phyloP scores from a whole-genome alignment of 75 land plant species.

The Isoetes taiwanensis region DNA sequence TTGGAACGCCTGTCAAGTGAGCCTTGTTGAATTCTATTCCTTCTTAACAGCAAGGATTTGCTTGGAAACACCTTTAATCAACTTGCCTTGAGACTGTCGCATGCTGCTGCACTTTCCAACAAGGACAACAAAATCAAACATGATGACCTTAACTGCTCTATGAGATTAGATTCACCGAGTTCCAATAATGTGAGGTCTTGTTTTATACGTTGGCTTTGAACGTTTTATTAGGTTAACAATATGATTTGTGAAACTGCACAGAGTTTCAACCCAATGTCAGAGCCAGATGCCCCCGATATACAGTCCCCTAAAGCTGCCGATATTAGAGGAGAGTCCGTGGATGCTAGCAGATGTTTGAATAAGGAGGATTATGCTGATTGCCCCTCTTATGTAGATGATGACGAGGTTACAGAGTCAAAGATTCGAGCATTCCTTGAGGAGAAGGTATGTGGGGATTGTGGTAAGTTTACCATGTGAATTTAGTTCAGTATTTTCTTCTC shows the following conservation, averaged over 20 bases:
- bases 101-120: neutral
- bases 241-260: too few species aligned
- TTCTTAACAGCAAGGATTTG: too few species aligned
- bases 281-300: too few species aligned
- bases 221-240: too few species aligned
- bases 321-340: neutral
- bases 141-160: constrained; percentile 28
- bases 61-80: too few species aligned
- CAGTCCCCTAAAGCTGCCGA: too few species aligned
- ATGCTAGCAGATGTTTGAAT: neutral
- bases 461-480: neutral
- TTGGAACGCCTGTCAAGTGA: too few species aligned
- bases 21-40: too few species aligned
- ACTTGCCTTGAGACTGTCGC: neutral
- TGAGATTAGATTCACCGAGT: constrained; percentile 26
- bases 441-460: constrained; percentile 72
- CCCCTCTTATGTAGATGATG: constrained; percentile 59
- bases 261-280: constrained; percentile 85
- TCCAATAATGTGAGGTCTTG: too few species aligned
- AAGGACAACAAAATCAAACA: neutral
- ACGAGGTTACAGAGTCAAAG: constrained; percentile 86
- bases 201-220: neutral
- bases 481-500: neutral
- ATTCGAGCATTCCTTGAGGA: constrained; percentile 86
- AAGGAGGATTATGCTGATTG: constrained; percentile 5